Evolutionary conservation across 192 early-diverging fungal genomes (phyloP).

Genomic region (Backusella tuberculispora): DNA sequence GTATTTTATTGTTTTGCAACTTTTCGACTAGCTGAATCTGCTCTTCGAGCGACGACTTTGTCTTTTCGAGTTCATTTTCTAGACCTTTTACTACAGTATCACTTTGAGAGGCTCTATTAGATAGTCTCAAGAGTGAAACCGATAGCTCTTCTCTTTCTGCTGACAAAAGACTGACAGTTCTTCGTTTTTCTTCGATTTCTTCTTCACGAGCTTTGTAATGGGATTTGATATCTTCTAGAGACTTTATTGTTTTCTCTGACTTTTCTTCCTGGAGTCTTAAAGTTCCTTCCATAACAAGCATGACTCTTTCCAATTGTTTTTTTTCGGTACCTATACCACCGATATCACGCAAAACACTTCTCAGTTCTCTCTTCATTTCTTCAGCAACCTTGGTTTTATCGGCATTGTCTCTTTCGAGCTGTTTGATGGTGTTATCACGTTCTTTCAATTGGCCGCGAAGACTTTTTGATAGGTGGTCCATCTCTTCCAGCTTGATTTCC

Average conservation of each 20-base stretch:
- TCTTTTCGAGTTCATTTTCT: conserved; percentile 9
- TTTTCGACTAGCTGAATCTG: neutral
- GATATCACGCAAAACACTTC: conserved; percentile 28
- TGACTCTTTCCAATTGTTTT: conserved; percentile 35
- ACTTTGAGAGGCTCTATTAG: conserved; percentile 26
- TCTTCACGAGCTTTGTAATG: conserved; percentile 34
- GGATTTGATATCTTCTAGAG: conserved; percentile 35
- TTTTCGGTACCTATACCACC: conserved; percentile 32
- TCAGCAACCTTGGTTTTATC: conserved; percentile 19
- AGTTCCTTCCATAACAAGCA: conserved; percentile 31
- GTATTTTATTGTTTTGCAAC: conserved; percentile 14
- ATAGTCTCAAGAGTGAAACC: neutral
- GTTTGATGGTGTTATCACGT: conserved; percentile 21
- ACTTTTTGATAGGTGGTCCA: conserved; percentile 24
- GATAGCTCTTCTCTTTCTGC: conserved; percentile 26
- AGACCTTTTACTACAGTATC: conserved; percentile 13
- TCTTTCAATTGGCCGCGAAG: conserved; percentile 30
- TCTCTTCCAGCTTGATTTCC: conserved; percentile 36
- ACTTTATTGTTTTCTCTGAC: conserved; percentile 23
- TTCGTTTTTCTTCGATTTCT: conserved; percentile 35
- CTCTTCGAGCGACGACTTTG: neutral
- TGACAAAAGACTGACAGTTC: conserved; percentile 21
- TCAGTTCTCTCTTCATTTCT: conserved; percentile 25
- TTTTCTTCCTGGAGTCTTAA: conserved; percentile 33
- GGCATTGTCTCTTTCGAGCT: conserved; percentile 21